Conservation (phyloP, 768 basidiomycete genomes). For the Dendrothele bispora region DNA sequence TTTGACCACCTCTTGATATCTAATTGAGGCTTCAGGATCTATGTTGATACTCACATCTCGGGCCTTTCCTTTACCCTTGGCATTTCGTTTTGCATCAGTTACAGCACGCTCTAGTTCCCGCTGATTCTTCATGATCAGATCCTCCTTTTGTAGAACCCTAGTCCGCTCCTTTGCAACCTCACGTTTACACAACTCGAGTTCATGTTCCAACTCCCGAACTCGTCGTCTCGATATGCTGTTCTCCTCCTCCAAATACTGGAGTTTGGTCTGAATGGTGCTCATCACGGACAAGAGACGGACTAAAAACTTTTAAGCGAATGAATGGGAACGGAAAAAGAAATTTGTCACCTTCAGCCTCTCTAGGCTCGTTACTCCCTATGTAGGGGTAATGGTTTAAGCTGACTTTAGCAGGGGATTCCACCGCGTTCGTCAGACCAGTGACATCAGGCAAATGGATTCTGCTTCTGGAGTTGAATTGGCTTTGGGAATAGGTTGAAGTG, state of each 20-base stretch:
- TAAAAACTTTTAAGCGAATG: slow-evolving; percentile 21
- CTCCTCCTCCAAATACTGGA: slow-evolving; percentile 76
- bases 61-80: slow-evolving; percentile 39
- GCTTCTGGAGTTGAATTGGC: slow-evolving; percentile 27
- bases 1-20: slow-evolving; percentile 78
- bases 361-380: slow-evolving; percentile 42
- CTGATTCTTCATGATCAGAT: slow-evolving; percentile 38
- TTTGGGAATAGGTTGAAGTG: background rate
- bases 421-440: slow-evolving; percentile 78
- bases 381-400: slow-evolving; percentile 52
- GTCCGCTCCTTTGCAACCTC: slow-evolving; percentile 74
- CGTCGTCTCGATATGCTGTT: slow-evolving; percentile 79
- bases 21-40: slow-evolving; percentile 41
- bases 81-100: slow-evolving; percentile 18
- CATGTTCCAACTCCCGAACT: slow-evolving; percentile 84
- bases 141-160: slow-evolving; percentile 57
- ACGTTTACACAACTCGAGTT: slow-evolving; percentile 81
- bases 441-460: slow-evolving; percentile 75
- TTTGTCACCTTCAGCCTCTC: slow-evolving; percentile 66
- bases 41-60: slow-evolving; percentile 21
- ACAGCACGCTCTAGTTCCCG: slow-evolving; percentile 25
- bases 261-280: slow-evolving; percentile 61
- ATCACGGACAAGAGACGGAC: slow-evolving; percentile 65
- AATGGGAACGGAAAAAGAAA: background rate
- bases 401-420: slow-evolving; percentile 68